phyloP scores from a whole-genome alignment of 116 monocot genomes.

The Dioscorea cayenensis region DNA sequence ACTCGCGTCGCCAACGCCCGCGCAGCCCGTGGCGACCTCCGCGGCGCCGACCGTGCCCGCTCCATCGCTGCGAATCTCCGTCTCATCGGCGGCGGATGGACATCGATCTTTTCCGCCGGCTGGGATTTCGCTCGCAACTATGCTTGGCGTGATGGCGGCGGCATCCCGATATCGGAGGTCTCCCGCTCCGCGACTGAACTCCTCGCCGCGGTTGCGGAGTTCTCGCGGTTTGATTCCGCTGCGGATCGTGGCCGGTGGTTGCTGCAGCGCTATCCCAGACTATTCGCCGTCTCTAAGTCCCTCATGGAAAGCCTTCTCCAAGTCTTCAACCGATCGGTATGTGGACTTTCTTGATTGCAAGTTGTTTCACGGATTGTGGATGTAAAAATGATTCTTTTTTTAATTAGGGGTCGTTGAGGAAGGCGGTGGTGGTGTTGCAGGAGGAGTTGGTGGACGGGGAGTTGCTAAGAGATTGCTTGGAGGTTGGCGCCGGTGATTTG shows the following conservation, averaged over 20 bases:
- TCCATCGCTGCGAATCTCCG: conserved; percentile 38
- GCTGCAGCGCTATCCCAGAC: conserved; percentile 16
- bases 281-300: conserved; percentile 9
- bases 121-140: conserved; percentile 72
- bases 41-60: conserved; percentile 38
- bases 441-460: conserved; percentile 60
- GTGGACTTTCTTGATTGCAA: neutral
- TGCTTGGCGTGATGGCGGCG: conserved; percentile 23
- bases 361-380: neutral
- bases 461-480: conserved; percentile 54
- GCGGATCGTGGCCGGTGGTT: conserved; percentile 37
- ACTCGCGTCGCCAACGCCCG: conserved; percentile 49
- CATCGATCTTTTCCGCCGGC: conserved; percentile 28
- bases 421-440: conserved; percentile 45
- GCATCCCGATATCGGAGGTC: conserved; percentile 19
- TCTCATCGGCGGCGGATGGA: conserved; percentile 14
- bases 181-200: conserved; percentile 23
- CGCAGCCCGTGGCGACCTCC: conserved; percentile 31
- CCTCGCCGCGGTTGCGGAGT: conserved; percentile 18
- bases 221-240: conserved; percentile 20
- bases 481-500: conserved; percentile 53
- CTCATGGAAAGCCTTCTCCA: conserved; percentile 31
- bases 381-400: neutral
- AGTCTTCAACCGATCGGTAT: conserved; percentile 39
- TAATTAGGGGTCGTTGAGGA: conserved; percentile 53